Conservation (phyloP, 495 filamentous ascomycete species). For the Penicillium alfredii region DNA sequence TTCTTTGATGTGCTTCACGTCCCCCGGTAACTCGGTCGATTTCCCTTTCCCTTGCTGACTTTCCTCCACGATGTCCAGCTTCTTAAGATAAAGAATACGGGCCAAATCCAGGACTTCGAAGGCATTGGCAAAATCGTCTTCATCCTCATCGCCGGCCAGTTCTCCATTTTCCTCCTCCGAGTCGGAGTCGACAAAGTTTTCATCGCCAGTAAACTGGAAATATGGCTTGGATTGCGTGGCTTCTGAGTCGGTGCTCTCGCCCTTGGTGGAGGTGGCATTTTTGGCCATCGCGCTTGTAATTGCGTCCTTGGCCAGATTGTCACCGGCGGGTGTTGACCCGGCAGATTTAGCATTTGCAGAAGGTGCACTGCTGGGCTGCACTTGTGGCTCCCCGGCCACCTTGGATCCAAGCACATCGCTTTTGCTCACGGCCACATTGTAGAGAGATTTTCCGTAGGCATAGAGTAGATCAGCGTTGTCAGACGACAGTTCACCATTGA, state of each 20-base stretch:
- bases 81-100: slow-evolving; percentile 67
- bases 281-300: slow-evolving; percentile 19
- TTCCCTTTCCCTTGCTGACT: slow-evolving; percentile 41
- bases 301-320: slow-evolving; percentile 26
- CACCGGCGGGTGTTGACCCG: slow-evolving; percentile 9
- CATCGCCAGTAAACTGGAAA: slow-evolving; percentile 91
- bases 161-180: slow-evolving; percentile 55
- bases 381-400: slow-evolving; percentile 54
- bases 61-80: slow-evolving; percentile 49
- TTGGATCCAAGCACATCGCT: slow-evolving; percentile 89
- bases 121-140: slow-evolving; percentile 85
- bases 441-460: slow-evolving; percentile 85
- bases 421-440: slow-evolving; percentile 87
- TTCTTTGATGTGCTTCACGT: slow-evolving; percentile 64
- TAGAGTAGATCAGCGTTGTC: slow-evolving; percentile 91
- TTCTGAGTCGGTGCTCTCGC: slow-evolving; percentile 32
- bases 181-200: slow-evolving; percentile 76
- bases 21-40: slow-evolving; percentile 42
- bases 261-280: slow-evolving; percentile 34
- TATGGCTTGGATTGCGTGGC: slow-evolving; percentile 55
- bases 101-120: slow-evolving; percentile 91
- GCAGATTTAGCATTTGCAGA: slow-evolving; percentile 12
- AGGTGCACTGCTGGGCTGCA: slow-evolving; percentile 28
- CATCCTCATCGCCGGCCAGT: slow-evolving; percentile 54
- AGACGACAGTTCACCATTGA: slow-evolving; percentile 86